Base-by-base conservation (phyloP, 441 rosid species). In the Jatropha podagrica region DNA sequence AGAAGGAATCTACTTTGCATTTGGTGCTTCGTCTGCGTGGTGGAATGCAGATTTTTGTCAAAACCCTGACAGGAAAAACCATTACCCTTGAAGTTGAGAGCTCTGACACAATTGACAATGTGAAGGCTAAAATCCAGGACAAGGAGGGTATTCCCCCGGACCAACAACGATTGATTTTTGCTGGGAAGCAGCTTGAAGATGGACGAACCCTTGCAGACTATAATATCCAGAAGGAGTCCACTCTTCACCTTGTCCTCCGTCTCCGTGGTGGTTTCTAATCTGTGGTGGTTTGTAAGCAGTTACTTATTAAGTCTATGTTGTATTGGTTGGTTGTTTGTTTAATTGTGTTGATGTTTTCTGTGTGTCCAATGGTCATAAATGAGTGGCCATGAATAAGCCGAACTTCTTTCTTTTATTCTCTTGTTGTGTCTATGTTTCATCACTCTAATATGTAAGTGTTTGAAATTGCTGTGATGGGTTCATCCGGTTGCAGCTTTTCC, bases 151-250 rank as follows among this genome's bases (percentile, higher is more conserved):
- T 54, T 15, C 58, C 58, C 8, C 58, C 58, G 2, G 58, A 54
- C 20, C 58, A 54, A 15, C 58, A 54, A n/a, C 5, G 58, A 54
- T 54, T 54, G 58, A 54, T 54, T 4, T 54, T 54, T 54, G 58
- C 58, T 4, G 58, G 58, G 7, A 54, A 54, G 20, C 58, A 54
- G 7, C 58, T 54, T 54, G 58, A 54, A n/a, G 58, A 54, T 54
- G 58, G 58, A 2, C 58, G 58, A 6, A 54, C 58, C 20, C 58
- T 54, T 5, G 58, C 58, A 5, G 58, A 54, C 20, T 54, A 54
- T 54, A 54, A 54, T 54, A 54, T 54, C 58, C 58, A 54, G 58
- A 54, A 54, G 20, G 58, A 54, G 58, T 54, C 58, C 58, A 54
- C 58, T 54, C 23, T 54, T 18, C 58, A 54, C 20, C 58, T 54